Conservation (phyloP, 805 yeast species). For the Zygotorulaspora florentina region DNA sequence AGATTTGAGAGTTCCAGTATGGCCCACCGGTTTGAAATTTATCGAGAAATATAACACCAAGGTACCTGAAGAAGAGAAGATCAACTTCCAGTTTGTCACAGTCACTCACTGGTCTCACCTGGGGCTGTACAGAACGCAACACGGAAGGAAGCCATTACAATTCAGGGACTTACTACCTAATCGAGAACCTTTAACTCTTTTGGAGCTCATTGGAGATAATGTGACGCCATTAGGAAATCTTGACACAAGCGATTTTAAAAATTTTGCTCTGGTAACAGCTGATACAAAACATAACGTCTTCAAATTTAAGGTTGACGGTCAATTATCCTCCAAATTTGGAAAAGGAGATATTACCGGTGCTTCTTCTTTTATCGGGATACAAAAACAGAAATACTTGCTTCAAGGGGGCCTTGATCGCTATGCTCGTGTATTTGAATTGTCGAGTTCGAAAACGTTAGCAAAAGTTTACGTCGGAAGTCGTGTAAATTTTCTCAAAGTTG, state of each 20-base stretch:
- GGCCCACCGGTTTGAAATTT: conserved; percentile 57
- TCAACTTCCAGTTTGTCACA: conserved; percentile 48
- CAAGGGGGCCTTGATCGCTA: conserved; percentile 89
- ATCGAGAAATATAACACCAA: conserved; percentile 36
- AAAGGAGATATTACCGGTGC: conserved; percentile 74
- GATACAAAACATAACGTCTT: conserved; percentile 68
- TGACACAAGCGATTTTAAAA: conserved; percentile 15
- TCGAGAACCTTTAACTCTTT: conserved; percentile 26
- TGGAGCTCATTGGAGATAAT: conserved; percentile 15
- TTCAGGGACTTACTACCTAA: conserved; percentile 32
- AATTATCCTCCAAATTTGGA: conserved; percentile 62
- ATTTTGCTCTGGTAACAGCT: conserved; percentile 54
- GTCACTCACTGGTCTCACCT: conserved; percentile 57
- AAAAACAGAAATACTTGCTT: conserved; percentile 46
- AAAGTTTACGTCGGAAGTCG: conserved; percentile 78
- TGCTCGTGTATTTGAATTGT: conserved; percentile 66
- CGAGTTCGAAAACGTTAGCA: conserved; percentile 51
- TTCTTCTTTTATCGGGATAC: conserved; percentile 25
- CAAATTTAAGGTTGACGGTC: conserved; percentile 49
- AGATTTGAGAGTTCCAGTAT: conserved; percentile 77
- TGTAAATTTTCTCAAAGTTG: conserved; percentile 33
- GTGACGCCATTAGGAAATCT: conserved; percentile 24
- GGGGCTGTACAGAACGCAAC: conserved; percentile 64
- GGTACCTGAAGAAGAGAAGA: conserved; percentile 25
- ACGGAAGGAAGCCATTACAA: conserved; percentile 61